These are phyloP conservation scores for Jamesozyma rosinii DNA, from an alignment of 805 yeast genomes.

Conservation along the genomic window DNA sequence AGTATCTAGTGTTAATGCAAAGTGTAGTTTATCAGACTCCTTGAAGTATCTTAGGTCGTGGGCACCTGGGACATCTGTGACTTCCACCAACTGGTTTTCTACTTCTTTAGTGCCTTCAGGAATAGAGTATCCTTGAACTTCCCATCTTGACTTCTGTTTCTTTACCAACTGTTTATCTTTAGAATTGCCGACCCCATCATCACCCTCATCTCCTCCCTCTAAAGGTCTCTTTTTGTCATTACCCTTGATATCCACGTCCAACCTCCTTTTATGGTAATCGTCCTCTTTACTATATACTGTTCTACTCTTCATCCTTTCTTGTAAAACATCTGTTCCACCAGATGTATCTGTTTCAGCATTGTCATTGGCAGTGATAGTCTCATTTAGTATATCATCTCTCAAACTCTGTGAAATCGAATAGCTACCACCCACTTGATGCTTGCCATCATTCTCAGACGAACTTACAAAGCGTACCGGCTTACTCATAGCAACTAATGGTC, in stretches of 20 bases:
- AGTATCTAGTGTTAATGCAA: slow-evolving; percentile 46
- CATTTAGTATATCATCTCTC: slow-evolving; percentile 21
- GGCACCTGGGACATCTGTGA: slow-evolving; percentile 54
- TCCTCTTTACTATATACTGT: slow-evolving; percentile 33
- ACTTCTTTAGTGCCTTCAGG: slow-evolving; percentile 39
- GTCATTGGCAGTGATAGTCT: slow-evolving; percentile 12
- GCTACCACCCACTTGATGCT: slow-evolving; percentile 27
- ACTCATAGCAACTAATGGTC: slow-evolving; percentile 1
- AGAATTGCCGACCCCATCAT: slow-evolving; percentile 20
- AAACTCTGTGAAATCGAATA: slow-evolving; percentile 35
- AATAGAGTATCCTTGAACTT: slow-evolving; percentile 38
- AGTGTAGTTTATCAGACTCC: slow-evolving; percentile 61
- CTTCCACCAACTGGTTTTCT: slow-evolving; percentile 26
- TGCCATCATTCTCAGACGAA: not conserved
- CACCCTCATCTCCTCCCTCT: slow-evolving; percentile 25
- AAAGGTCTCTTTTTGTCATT: slow-evolving; percentile 31
- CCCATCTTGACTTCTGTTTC: slow-evolving; percentile 28
- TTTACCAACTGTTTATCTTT: slow-evolving; percentile 8
- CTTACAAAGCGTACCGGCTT: not conserved
- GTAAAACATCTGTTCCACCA: slow-evolving; percentile 20
- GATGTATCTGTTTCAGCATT: slow-evolving; percentile 7
- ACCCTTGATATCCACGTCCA: slow-evolving; percentile 27
- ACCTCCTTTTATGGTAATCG: slow-evolving; percentile 40
- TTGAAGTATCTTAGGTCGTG: slow-evolving; percentile 60
- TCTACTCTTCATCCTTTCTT: slow-evolving; percentile 20